Evolutionary conservation across 306 rosid species (phyloP).

Genomic region (Castanea sativa): DNA sequence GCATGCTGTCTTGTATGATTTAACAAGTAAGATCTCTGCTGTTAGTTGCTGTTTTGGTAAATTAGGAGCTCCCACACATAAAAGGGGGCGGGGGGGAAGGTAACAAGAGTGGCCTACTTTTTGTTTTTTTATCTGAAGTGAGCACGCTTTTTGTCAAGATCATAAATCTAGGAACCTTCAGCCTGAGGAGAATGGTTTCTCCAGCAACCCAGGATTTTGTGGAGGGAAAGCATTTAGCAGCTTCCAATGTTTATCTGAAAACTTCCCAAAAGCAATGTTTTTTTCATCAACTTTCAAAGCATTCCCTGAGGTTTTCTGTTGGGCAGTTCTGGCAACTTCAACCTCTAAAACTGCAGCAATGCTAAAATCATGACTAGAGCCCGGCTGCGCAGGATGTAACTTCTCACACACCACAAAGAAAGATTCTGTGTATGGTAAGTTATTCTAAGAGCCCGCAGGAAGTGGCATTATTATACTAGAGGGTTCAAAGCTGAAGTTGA

Average conservation of each 20-base stretch:
- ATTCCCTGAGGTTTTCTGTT: slow-evolving; percentile 53
- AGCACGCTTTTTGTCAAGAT: slow-evolving; percentile 88
- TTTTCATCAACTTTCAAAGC: slow-evolving; percentile 72
- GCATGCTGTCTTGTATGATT: not conserved
- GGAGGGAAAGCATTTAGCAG: slow-evolving; percentile 84
- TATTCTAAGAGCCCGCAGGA: slow-evolving; percentile 91
- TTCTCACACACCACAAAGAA: slow-evolving; percentile 94
- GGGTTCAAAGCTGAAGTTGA: slow-evolving; percentile 65
- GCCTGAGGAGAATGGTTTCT: slow-evolving; percentile 84
- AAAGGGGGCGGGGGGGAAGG: no score
- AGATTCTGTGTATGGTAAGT: slow-evolving; percentile 84
- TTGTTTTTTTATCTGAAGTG: slow-evolving; percentile 75
- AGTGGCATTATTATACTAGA: slow-evolving; percentile 66
- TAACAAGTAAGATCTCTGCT: not conserved
- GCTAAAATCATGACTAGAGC: slow-evolving; percentile 55
- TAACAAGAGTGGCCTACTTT: no score
- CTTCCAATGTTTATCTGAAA: slow-evolving; percentile 91
- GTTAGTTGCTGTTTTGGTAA: not conserved
- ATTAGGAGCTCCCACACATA: not conserved
- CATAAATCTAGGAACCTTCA: slow-evolving; percentile 85
- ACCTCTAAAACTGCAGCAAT: slow-evolving; percentile 61
- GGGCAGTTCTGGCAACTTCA: slow-evolving; percentile 59
- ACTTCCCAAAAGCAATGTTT: slow-evolving; percentile 68
- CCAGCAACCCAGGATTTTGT: slow-evolving; percentile 91
- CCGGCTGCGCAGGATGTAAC: slow-evolving; percentile 73